Conservation (phyloP, 139 green algal genomes). For the Chlorella sp. region DNA sequence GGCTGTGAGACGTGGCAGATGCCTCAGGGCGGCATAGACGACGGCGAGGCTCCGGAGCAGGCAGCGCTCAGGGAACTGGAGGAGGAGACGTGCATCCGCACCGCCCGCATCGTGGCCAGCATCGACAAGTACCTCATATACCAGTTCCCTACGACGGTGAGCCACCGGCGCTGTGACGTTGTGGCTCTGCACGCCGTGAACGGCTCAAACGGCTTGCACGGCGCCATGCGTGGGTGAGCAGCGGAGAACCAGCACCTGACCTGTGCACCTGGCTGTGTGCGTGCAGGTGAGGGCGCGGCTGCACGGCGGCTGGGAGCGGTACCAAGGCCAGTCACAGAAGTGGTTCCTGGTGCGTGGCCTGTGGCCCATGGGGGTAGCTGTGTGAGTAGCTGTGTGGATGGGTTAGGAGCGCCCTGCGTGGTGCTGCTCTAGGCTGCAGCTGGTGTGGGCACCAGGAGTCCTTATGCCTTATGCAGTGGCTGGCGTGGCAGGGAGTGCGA, state of each 20-base stretch:
- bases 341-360: constrained; percentile 23
- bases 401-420: too few relatives aligned
- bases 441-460: too few relatives aligned
- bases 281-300: constrained; percentile 5
- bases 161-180: too few relatives aligned
- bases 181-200: too few relatives aligned
- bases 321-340: constrained; percentile 24
- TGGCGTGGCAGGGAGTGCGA: too few relatives aligned
- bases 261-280: too few relatives aligned
- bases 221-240: too few relatives aligned
- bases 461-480: too few relatives aligned
- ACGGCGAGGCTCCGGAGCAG: constrained; percentile 29
- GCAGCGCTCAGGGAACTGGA: constrained; percentile 27
- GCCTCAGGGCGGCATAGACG: constrained; percentile 25
- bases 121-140: constrained; percentile 19
- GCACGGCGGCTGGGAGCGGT: constrained; percentile 11
- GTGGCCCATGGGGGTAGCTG: not conserved
- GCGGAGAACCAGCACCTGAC: too few relatives aligned
- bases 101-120: constrained; percentile 5
- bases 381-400: too few relatives aligned
- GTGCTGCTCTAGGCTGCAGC: too few relatives aligned
- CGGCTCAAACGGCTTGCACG: too few relatives aligned
- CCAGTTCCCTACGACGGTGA: constrained; percentile 16
- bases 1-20: constrained; percentile 9
- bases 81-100: constrained; percentile 23